A percentile compares a stretch with the other conserved stretches of the same genome.
Conservation (phyloP, 2,329 filamentous ascomycete species). For the Aspergillus candidus region DNA sequence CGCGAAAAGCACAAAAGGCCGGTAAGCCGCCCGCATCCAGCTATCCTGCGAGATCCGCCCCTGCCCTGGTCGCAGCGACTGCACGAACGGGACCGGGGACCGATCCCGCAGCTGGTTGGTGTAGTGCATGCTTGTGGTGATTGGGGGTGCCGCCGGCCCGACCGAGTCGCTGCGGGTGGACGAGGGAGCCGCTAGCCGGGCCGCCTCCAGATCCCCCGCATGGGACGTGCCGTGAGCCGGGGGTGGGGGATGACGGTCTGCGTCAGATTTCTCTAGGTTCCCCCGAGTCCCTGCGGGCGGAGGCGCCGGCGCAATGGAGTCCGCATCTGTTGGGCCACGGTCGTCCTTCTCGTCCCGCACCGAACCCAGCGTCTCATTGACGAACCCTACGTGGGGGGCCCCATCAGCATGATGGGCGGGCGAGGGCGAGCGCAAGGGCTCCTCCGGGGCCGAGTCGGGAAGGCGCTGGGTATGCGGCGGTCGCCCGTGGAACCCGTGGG, state of each 20-base stretch:
- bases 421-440: slow-evolving; percentile 6
- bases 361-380: slow-evolving; percentile 13
- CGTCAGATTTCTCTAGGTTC: slow-evolving; percentile 13
- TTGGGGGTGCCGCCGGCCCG: slow-evolving; percentile 18
- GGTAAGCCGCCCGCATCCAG: slow-evolving; percentile 69
- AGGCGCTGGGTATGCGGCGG: slow-evolving; percentile 17
- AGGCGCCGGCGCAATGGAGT: no score
- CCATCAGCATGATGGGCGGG: no score
- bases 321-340: not conserved
- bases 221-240: slow-evolving; percentile 2
- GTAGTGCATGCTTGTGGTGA: slow-evolving; percentile 47
- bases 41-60: slow-evolving; percentile 71
- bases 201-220: slow-evolving; percentile 27
- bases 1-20: slow-evolving; percentile 78
- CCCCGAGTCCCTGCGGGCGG: no score
- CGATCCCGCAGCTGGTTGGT: slow-evolving; percentile 63
- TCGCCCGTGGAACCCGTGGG: slow-evolving; percentile 31
- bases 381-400: slow-evolving; percentile 53
- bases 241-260: slow-evolving; percentile 9
- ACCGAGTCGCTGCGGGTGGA: slow-evolving; percentile 28
- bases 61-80: slow-evolving; percentile 70
- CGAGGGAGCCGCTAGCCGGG: slow-evolving; percentile 15
- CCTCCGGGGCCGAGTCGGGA: slow-evolving; percentile 11
- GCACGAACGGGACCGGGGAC: slow-evolving; percentile 63
- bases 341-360: not conserved